phyloP scores from a whole-genome alignment of 768 basidiomycete species.

The Lyophyllum semitale region DNA sequence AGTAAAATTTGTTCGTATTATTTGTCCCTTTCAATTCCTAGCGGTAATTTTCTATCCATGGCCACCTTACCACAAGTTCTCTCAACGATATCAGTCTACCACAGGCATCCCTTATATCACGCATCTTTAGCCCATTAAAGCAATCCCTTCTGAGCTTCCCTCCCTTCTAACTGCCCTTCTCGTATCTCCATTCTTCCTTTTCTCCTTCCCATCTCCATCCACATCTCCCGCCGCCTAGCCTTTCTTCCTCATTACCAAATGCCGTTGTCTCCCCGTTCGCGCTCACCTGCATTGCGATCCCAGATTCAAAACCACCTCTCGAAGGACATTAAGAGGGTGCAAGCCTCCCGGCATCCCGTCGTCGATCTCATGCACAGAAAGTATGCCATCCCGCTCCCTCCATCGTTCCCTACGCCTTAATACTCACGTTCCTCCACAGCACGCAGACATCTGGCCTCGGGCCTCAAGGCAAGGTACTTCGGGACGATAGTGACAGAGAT shows the following conservation, averaged over 20 bases:
- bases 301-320: conserved; percentile 78
- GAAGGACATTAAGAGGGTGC: conserved; percentile 80
- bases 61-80: background rate
- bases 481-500: conserved; percentile 88
- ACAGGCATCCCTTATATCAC: background rate
- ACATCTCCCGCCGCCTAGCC: background rate
- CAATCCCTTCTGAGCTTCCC: background rate
- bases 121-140: background rate
- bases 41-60: background rate
- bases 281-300: background rate
- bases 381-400: conserved; percentile 48
- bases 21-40: background rate
- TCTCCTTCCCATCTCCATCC: background rate
- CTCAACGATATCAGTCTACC: background rate
- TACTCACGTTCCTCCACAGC: conserved; percentile 36
- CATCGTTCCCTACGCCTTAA: background rate
- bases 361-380: conserved; percentile 99
- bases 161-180: too few species aligned
- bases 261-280: background rate
- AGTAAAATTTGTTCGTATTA: conserved; percentile 54
- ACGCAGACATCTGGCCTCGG: conserved; percentile 79
- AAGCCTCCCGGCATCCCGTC: conserved; percentile 80
- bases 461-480: conserved; percentile 90
- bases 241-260: background rate
- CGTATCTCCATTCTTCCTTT: too few species aligned